These are phyloP conservation scores for Pseudocercospora macadamiae DNA, from an alignment of 2,329 filamentous ascomycete species.

Conservation along the genomic window DNA sequence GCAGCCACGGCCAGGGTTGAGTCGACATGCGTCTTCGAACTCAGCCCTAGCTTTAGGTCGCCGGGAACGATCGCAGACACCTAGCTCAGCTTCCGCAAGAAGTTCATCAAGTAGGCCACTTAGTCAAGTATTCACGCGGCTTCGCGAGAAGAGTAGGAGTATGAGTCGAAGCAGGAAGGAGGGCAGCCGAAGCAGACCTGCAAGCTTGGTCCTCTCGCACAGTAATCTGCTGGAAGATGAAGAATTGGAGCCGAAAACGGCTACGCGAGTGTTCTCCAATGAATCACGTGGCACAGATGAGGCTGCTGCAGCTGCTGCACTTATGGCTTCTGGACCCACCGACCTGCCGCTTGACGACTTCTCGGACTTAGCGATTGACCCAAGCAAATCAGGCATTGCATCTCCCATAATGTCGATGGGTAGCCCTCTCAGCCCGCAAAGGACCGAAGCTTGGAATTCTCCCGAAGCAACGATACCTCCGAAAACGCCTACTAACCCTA, in stretches of 20 bases:
- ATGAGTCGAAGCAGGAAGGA: conserved; percentile 19
- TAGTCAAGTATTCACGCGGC: conserved; percentile 23
- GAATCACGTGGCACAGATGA: background rate
- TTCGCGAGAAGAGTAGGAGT: conserved; percentile 19
- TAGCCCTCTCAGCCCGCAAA: conserved; percentile 7
- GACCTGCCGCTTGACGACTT: conserved; percentile 18
- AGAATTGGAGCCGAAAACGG: background rate
- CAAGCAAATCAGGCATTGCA: conserved; percentile 3
- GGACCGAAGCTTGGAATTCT: conserved; percentile 32
- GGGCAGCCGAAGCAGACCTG: conserved; percentile 22
- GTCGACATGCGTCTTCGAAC: background rate
- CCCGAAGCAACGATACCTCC: conserved; percentile 27
- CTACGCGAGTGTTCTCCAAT: background rate
- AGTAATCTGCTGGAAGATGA: conserved; percentile 17
- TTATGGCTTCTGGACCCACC: background rate
- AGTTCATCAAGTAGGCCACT: conserved; percentile 17
- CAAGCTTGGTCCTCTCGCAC: conserved; percentile 19
- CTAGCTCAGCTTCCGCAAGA: conserved; percentile 2
- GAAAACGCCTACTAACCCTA: conserved; percentile 12
- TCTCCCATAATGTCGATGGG: background rate
- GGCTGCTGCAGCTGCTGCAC: conserved; percentile 1
- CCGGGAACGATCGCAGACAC: conserved; percentile 12
- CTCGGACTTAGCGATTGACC: conserved; percentile 19
- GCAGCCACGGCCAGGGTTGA: background rate
- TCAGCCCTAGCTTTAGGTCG: background rate